Conservation (phyloP, 345 rosid species). For the Excoecaria agallocha region DNA sequence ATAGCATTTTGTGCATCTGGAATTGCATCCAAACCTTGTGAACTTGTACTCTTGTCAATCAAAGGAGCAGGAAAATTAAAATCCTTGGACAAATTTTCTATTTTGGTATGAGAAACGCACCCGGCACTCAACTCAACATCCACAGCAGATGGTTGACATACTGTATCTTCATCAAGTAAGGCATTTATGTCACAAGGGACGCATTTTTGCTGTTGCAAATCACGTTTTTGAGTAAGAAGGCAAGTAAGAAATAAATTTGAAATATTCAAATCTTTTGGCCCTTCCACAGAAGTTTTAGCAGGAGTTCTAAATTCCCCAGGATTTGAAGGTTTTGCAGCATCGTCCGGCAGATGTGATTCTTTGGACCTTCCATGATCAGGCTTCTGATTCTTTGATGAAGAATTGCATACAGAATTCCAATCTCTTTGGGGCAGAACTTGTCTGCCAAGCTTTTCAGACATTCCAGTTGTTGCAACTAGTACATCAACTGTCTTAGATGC, state of each 20-base stretch:
- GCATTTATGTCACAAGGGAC: slow-evolving; percentile 24
- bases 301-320: too few species aligned
- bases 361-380: slow-evolving; percentile 9
- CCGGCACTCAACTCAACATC: slow-evolving; percentile 16
- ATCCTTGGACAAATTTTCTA: slow-evolving; percentile 10
- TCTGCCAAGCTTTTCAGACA: slow-evolving; percentile 18
- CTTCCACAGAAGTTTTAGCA: slow-evolving; percentile 16
- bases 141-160: slow-evolving; percentile 13
- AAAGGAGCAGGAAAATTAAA: slow-evolving; percentile 12
- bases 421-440: slow-evolving; percentile 18
- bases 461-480: slow-evolving; percentile 22
- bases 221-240: slow-evolving; percentile 13
- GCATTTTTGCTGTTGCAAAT: slow-evolving; percentile 25
- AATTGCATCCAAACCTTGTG: slow-evolving; percentile 21
- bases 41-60: slow-evolving; percentile 20
- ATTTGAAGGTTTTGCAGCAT: slow-evolving; percentile 17
- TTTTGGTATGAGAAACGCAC: slow-evolving; percentile 2
- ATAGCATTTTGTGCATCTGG: slow-evolving; percentile 20
- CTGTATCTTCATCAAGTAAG: slow-evolving; percentile 28
- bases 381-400: slow-evolving; percentile 14
- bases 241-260: slow-evolving; percentile 6
- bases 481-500: slow-evolving; percentile 23
- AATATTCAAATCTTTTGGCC: slow-evolving; percentile 11
- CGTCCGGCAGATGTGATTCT: slow-evolving; percentile 10
- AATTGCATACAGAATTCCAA: slow-evolving; percentile 19